Base-by-base conservation (phyloP, 140 eudicot species). In the Stevia rebaudiana region DNA sequence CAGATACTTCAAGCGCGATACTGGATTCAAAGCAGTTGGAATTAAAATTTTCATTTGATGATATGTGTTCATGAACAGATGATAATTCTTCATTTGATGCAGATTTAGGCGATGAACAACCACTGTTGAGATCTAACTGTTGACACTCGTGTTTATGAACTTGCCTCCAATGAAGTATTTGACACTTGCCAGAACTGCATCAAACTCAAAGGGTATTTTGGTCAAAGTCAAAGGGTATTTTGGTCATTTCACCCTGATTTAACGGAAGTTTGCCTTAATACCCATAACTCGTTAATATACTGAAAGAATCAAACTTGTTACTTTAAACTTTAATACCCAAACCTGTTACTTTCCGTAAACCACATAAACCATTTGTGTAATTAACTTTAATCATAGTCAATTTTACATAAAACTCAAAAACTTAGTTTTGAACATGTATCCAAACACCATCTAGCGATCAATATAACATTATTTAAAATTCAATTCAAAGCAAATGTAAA, bases 111-210 rank as follows among this genome's bases (percentile, higher is more conserved):
- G 83, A 86, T 30, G 80, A 68, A 68, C 79, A 62, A 39, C 70
- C 31, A 62, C 74, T 61, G 53, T 65, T 67, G 74, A 63, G 46
- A 37, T 70, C 95, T 74, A 80, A 46, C 54, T 63, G 83, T 51
- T 77, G 94, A 72, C 97, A 90, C 67, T 86, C 95, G 1, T 77
- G 90, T 75, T 84, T 90, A 81, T 90, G 97, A 75, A 82, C 86
- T 70, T 77, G 85, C 76, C 97, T 90, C 97, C 97, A 90, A 62
- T 90, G 97, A 65, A 82, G 67, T 73, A 90, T 90, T 53, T 90
- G 95, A 76, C 95, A 86, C 78, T 79, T 90, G 53, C 97, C 95
- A 60, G 97, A 89, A 78, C 97, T 89, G 81, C 84, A 78, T 13
- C 43, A 36, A 17, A 17, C 13, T 21, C 8, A 28, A 28, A 1